These are phyloP conservation scores for Diaporthe ampelina DNA, from an alignment of 2,329 filamentous ascomycete genomes.

Conservation along the genomic window DNA sequence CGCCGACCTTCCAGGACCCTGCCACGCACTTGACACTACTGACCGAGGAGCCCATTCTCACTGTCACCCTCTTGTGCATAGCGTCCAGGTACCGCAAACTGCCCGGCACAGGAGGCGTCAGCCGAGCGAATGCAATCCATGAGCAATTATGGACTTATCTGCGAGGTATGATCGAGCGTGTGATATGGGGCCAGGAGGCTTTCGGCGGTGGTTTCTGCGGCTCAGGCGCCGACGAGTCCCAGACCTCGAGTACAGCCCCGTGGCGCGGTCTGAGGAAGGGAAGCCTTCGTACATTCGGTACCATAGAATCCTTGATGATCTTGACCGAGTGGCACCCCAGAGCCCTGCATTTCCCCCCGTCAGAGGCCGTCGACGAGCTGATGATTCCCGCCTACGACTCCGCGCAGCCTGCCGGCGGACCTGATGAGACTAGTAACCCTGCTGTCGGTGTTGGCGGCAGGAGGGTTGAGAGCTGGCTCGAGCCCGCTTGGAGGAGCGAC, in stretches of 20 bases:
- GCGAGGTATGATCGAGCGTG: slow-evolving; percentile 93
- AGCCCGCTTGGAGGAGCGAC: slow-evolving; percentile 94
- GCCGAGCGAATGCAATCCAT: slow-evolving; percentile 91
- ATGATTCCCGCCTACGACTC: slow-evolving; percentile 73
- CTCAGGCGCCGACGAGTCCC: slow-evolving; percentile 73
- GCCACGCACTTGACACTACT: slow-evolving; percentile 84
- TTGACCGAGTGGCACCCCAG: slow-evolving; percentile 98
- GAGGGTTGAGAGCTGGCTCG: slow-evolving; percentile 94
- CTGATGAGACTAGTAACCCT: slow-evolving; percentile 56
- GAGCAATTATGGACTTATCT: slow-evolving; percentile 96
- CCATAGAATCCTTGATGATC: slow-evolving; percentile 93
- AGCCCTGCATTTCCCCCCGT: slow-evolving; percentile 91
- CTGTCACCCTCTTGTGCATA: slow-evolving; percentile 91
- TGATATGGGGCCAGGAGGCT: slow-evolving; percentile 96
- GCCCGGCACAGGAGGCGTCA: slow-evolving; percentile 83
- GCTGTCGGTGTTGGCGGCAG: slow-evolving; percentile 80
- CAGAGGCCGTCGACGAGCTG: slow-evolving; percentile 79
- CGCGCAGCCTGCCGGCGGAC: slow-evolving; percentile 9
- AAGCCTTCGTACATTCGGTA: slow-evolving; percentile 89
- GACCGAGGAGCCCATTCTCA: slow-evolving; percentile 91
- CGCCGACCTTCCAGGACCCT: slow-evolving; percentile 90
- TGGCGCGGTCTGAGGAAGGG: slow-evolving; percentile 80
- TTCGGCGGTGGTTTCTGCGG: slow-evolving; percentile 91
- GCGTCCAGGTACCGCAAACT: slow-evolving; percentile 88
- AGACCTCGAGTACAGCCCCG: slow-evolving; percentile 77